Evolutionary conservation across 2,329 filamentous ascomycete genomes (phyloP).

Genomic region (Acrocalymma vagum): DNA sequence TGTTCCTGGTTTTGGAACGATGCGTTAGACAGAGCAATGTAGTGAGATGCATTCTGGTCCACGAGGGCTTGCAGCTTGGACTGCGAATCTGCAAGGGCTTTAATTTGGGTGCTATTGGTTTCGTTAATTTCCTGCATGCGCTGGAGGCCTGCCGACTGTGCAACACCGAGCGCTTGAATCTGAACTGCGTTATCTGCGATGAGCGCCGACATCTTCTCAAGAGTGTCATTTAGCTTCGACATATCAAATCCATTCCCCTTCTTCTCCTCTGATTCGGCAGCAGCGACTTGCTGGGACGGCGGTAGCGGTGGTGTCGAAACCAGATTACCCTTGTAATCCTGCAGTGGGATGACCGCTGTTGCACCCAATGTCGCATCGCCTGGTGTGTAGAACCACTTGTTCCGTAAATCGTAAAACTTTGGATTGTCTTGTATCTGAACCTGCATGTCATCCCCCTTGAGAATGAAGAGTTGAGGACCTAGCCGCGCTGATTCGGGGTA

Average conservation of each 20-base stretch:
- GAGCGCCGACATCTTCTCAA: constrained; percentile 34
- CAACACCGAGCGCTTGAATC: constrained; percentile 42
- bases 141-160: constrained; percentile 42
- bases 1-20: constrained; percentile 40
- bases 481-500: constrained; percentile 39
- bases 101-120: constrained; percentile 44
- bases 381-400: constrained; percentile 44
- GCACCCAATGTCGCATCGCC: constrained; percentile 30
- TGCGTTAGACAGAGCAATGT: constrained; percentile 43
- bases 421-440: constrained; percentile 40
- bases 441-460: constrained; percentile 45
- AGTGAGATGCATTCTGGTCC: constrained; percentile 43
- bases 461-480: constrained; percentile 43
- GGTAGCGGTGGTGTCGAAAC: constrained; percentile 13
- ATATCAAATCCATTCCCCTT: constrained; percentile 25
- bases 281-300: too few species aligned
- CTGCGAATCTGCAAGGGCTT: constrained; percentile 40
- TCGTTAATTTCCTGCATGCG: constrained; percentile 49
- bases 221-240: constrained; percentile 28
- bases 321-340: constrained; percentile 34
- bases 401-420: constrained; percentile 35
- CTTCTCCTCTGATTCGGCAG: constrained; percentile 9
- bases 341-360: constrained; percentile 37
- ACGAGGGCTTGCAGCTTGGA: constrained; percentile 38
- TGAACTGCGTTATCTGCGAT: constrained; percentile 41